Evolutionary conservation across 2,329 filamentous ascomycete species (phyloP), one percentile per base, ranked within the genome.

Genomic region (Phoma sp.): DNA sequence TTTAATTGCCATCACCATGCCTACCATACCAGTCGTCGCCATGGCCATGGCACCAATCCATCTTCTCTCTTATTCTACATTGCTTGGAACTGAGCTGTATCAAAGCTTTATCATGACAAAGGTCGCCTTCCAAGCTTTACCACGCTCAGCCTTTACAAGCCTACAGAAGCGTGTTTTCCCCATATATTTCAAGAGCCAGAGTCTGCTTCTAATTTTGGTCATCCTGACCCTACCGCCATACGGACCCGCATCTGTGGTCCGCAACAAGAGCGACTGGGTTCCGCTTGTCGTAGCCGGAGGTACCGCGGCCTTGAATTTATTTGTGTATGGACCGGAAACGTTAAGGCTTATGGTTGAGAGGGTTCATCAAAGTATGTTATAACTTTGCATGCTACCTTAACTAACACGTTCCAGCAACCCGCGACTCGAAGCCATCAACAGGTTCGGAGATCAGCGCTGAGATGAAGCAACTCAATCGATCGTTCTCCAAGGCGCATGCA

Each of bases 61-160:
- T 48, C 59, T 79, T 9, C 51, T 79, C 10, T 63, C 71, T 1
- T 79, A 77, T 51, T 76, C 76, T 1, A 69, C 75, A 1, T 65
- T 79, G 6, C 66, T 79, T 4, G 76, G 76, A 12, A 73, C 72
- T 2, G 67, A 77, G 50, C 57, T 78, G 0, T 79, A 74, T 48
- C 64, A 78, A 60, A 77, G 63, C 56, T 78, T 79, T 46, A 54
- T 77, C 33, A 74, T 77, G 48, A 77, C 75, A 1, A 79, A 77
- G 58, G 58, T 80, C 17, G 69, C 74, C 21, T 74, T 72, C 53
- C 62, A 62, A 44, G 62, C 61, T 6, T 71, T 79, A 5, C 72
- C 77, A 0, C 67, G 68, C 43, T 66, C 71, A 1, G 64, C 74
- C 1, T 80, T 80, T 47, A 74, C 74, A 7, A 63, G 51, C 1